phyloP scores from a whole-genome alignment of 768 basidiomycete species.

The Boletus rubropictus region DNA sequence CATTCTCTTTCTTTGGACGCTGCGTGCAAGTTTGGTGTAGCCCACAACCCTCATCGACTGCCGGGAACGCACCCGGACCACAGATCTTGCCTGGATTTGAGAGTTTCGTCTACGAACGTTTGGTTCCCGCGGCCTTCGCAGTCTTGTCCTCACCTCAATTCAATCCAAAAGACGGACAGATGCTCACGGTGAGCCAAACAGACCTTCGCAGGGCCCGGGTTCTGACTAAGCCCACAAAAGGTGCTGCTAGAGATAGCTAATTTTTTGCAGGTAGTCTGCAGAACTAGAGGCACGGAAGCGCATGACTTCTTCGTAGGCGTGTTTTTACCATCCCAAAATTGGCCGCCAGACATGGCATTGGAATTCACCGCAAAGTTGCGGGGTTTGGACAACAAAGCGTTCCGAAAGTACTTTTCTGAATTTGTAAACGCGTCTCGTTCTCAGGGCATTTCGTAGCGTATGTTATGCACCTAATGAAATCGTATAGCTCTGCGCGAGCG shows the following conservation, averaged over 20 bases:
- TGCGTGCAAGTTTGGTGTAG: conserved; percentile 67
- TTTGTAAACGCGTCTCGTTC: conserved; percentile 70
- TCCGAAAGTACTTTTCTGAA: conserved; percentile 84
- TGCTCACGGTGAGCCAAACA: conserved; percentile 57
- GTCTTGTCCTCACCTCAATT: conserved; percentile 75
- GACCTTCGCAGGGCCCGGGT: background rate
- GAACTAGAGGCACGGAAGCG: conserved; percentile 75
- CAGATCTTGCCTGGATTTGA: conserved; percentile 81
- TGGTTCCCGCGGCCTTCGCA: conserved; percentile 78
- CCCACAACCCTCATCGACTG: conserved; percentile 31
- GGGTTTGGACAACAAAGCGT: conserved; percentile 66
- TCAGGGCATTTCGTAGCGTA: conserved; percentile 43
- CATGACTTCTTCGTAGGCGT: conserved; percentile 71
- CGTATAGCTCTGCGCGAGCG: background rate
- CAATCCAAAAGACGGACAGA: conserved; percentile 85
- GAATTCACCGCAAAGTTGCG: conserved; percentile 76
- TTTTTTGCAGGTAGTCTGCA: conserved; percentile 73
- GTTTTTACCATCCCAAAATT: conserved; percentile 85
- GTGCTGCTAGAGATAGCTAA: conserved; percentile 86
- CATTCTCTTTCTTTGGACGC: conserved; percentile 71
- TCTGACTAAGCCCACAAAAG: conserved; percentile 35
- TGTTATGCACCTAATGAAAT: conserved; percentile 4
- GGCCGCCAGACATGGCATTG: conserved; percentile 70
- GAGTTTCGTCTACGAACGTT: conserved; percentile 80
- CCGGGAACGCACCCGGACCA: conserved; percentile 31